Percentiles rank a stretch among this genome's conserved stretches.
Evolutionary conservation across 1,139 yeast genomes (phyloP).

Genomic region (Suhomyces bokatorum): DNA sequence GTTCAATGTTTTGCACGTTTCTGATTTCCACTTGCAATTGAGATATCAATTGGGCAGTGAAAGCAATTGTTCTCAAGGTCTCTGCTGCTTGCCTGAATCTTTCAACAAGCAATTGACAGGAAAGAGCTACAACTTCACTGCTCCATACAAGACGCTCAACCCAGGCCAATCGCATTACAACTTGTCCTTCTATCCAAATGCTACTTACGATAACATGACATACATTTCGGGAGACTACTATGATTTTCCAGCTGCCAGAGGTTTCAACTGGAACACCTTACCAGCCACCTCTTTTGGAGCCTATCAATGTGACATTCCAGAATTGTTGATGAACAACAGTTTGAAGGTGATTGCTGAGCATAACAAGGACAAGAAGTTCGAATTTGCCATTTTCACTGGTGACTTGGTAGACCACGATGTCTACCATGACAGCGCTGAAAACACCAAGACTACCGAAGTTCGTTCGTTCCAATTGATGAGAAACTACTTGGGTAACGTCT

Average conservation of each 20-base stretch:
- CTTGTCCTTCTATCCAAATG: slow-evolving; percentile 37
- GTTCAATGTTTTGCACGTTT: slow-evolving; percentile 45
- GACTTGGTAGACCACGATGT: slow-evolving; percentile 67
- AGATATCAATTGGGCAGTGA: slow-evolving; percentile 60
- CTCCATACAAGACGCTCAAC: slow-evolving; percentile 22
- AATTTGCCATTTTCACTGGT: slow-evolving; percentile 68
- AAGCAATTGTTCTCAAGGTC: slow-evolving; percentile 52
- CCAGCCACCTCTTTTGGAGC: slow-evolving; percentile 65
- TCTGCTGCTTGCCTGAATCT: slow-evolving; percentile 52
- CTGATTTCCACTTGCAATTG: slow-evolving; percentile 61
- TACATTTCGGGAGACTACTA: slow-evolving; percentile 44
- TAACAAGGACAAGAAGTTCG: slow-evolving; percentile 37
- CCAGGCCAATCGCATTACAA: slow-evolving; percentile 20
- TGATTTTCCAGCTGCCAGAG: slow-evolving; percentile 37
- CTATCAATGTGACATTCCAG: slow-evolving; percentile 67
- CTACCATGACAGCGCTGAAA: slow-evolving; percentile 44
- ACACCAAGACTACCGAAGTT: slow-evolving; percentile 55
- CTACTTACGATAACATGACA: slow-evolving; percentile 36
- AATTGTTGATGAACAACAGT: slow-evolving; percentile 55
- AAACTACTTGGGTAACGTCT: slow-evolving; percentile 50
- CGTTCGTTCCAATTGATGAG: slow-evolving; percentile 55
- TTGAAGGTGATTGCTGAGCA: slow-evolving; percentile 45
- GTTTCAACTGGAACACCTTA: slow-evolving; percentile 40
- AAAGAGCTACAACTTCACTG: slow-evolving; percentile 36
- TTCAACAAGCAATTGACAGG: slow-evolving; percentile 32